Conservation (phyloP, 2,329 filamentous ascomycete genomes). For the Cercospora citrullina region DNA sequence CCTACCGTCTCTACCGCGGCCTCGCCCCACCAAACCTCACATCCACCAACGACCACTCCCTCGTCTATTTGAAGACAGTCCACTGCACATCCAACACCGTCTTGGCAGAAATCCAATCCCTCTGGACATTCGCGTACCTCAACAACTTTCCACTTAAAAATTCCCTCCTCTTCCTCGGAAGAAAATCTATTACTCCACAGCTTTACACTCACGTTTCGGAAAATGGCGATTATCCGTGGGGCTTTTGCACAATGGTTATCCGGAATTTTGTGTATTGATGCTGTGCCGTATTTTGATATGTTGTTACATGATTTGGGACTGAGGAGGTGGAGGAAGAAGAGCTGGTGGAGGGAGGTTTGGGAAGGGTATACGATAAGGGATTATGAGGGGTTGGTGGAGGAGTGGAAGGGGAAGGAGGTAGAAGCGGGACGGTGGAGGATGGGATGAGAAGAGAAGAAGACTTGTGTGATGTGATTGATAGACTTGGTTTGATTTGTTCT, state of each 20-base stretch:
- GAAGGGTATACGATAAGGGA: slow-evolving; percentile 22
- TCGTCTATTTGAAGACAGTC: slow-evolving; percentile 20
- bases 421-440: neutral
- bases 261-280: slow-evolving; percentile 23
- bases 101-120: slow-evolving; percentile 16
- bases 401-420: slow-evolving; percentile 10
- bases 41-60: slow-evolving; percentile 8
- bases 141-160: neutral
- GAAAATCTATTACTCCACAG: slow-evolving; percentile 16
- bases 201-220: slow-evolving; percentile 15
- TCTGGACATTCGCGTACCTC: slow-evolving; percentile 21
- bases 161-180: neutral
- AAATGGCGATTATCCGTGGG: slow-evolving; percentile 20
- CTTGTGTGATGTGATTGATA: neutral
- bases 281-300: slow-evolving; percentile 22
- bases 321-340: slow-evolving; percentile 16
- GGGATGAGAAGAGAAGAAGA: neutral
- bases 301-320: slow-evolving; percentile 17
- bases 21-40: neutral
- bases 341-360: slow-evolving; percentile 17
- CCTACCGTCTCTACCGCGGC: neutral
- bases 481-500: neutral
- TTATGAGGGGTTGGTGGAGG: slow-evolving; percentile 16
- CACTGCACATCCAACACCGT: slow-evolving; percentile 19
- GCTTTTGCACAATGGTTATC: slow-evolving; percentile 21